Conservation (phyloP, 2,329 filamentous ascomycete species). For the Claviceps quebecensis region DNA sequence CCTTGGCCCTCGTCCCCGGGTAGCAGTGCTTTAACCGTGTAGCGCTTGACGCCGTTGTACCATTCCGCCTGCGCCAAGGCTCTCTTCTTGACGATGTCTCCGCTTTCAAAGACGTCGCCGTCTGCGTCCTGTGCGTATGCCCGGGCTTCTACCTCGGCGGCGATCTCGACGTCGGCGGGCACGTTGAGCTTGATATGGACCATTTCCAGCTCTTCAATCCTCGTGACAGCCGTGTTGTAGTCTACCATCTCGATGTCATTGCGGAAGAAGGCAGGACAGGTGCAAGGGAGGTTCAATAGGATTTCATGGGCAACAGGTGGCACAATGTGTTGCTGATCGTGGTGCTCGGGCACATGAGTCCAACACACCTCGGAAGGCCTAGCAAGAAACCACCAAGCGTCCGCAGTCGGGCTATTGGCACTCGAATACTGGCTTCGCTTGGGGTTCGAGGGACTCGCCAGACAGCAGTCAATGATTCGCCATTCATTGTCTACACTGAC, state of each 20-base stretch:
- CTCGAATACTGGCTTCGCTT: constrained; percentile 65
- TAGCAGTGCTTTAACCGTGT: constrained; percentile 82
- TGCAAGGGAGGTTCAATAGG: constrained; percentile 71
- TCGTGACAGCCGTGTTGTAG: constrained; percentile 76
- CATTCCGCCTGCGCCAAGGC: constrained; percentile 87
- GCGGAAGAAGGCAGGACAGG: constrained; percentile 79
- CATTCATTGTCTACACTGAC: constrained; percentile 88
- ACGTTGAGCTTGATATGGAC: constrained; percentile 80
- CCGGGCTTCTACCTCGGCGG: constrained; percentile 81
- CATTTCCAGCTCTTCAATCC: constrained; percentile 86
- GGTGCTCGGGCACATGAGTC: constrained; percentile 82
- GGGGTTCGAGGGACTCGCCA: constrained; percentile 85
- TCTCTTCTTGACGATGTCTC: constrained; percentile 71
- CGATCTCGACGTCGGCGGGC: constrained; percentile 77
- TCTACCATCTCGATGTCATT: constrained; percentile 67
- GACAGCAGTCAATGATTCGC: constrained; percentile 88
- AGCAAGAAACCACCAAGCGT: constrained; percentile 88
- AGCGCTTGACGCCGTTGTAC: constrained; percentile 74
- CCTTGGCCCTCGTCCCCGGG: constrained; percentile 86
- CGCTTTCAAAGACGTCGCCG: constrained; percentile 86
- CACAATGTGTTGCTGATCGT: constrained; percentile 83
- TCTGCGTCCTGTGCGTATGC: constrained; percentile 70
- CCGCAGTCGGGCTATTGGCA: constrained; percentile 53
- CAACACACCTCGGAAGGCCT: constrained; percentile 84
- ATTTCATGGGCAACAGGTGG: constrained; percentile 77